Evolutionary conservation across 2,329 filamentous ascomycete species (phyloP).

Genomic region (Ophiostoma australiae): DNA sequence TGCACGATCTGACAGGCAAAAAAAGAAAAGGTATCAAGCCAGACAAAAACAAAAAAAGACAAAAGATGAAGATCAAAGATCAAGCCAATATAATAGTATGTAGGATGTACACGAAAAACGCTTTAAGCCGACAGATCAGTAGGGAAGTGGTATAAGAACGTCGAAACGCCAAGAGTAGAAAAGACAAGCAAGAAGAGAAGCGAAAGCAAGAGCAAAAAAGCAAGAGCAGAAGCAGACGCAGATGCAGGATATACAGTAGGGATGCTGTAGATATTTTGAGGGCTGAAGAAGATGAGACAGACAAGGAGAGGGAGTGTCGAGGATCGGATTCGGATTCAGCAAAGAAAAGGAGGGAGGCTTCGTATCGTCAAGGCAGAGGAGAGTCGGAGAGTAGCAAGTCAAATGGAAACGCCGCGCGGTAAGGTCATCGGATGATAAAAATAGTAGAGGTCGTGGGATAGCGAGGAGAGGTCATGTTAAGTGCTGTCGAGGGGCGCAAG

Average conservation of each 20-base stretch:
- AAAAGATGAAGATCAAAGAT: background rate
- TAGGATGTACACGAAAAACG: constrained; percentile 1
- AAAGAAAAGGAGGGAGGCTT: background rate
- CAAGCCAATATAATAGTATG: background rate
- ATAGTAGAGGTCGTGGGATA: background rate
- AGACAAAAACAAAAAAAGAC: background rate
- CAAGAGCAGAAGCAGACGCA: background rate
- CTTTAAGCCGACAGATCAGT: background rate
- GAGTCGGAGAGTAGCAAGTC: background rate
- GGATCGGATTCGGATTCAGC: background rate
- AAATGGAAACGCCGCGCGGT: background rate
- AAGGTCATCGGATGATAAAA: background rate
- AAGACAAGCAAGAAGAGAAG: constrained; percentile 14
- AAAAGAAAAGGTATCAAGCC: constrained; percentile 9
- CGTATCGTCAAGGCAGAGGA: background rate
- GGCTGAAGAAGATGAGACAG: background rate
- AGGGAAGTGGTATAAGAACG: constrained; percentile 11
- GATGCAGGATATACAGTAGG: constrained; percentile 4
- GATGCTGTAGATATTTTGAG: background rate
- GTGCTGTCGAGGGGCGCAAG: background rate
- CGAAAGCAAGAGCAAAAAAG: constrained; percentile 3
- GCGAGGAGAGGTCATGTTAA: background rate
- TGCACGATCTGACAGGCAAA: constrained; percentile 6
- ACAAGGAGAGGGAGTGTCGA: background rate
- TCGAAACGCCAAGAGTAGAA: constrained; percentile 8